phyloP scores from a whole-genome alignment of 225 moss, liverwort and hornwort species.

The Polytrichum formosum region DNA sequence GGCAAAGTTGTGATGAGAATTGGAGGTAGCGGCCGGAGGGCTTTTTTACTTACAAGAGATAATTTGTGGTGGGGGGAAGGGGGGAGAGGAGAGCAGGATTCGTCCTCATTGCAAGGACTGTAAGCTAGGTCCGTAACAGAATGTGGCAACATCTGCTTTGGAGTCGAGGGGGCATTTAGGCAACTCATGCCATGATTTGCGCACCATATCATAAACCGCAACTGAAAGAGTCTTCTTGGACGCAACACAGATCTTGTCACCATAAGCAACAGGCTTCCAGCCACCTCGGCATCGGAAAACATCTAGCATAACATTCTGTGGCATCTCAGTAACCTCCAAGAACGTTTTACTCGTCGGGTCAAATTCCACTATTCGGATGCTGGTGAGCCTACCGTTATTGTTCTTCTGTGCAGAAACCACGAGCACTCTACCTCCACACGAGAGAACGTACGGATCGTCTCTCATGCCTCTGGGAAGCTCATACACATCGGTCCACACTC shows the following conservation, averaged over 20 bases:
- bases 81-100: neutral
- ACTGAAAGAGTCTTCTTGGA: slow-evolving; percentile 58
- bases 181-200: slow-evolving; percentile 45
- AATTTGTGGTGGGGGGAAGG: no score
- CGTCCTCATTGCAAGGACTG: slow-evolving; percentile 40
- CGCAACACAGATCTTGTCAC: slow-evolving; percentile 58
- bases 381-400: slow-evolving; percentile 51
- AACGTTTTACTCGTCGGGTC: slow-evolving; percentile 43
- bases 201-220: slow-evolving; percentile 50
- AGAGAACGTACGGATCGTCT: slow-evolving; percentile 50
- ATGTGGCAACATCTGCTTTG: slow-evolving; percentile 50
- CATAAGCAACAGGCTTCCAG: slow-evolving; percentile 56
- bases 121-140: slow-evolving; percentile 66
- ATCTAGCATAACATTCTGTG: slow-evolving; percentile 63
- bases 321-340: slow-evolving; percentile 58
- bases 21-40: slow-evolving; percentile 27
- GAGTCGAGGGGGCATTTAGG: slow-evolving; percentile 48
- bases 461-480: slow-evolving; percentile 58
- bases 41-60: slow-evolving; percentile 55
- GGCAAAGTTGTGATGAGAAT: slow-evolving; percentile 15
- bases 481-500: slow-evolving; percentile 56
- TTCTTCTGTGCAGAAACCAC: slow-evolving; percentile 62
- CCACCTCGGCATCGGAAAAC: slow-evolving; percentile 61
- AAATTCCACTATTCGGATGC: slow-evolving; percentile 63
- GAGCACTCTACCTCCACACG: slow-evolving; percentile 49